phyloP scores from a whole-genome alignment of 805 yeast genomes.

The Zygoascus tannicola region DNA sequence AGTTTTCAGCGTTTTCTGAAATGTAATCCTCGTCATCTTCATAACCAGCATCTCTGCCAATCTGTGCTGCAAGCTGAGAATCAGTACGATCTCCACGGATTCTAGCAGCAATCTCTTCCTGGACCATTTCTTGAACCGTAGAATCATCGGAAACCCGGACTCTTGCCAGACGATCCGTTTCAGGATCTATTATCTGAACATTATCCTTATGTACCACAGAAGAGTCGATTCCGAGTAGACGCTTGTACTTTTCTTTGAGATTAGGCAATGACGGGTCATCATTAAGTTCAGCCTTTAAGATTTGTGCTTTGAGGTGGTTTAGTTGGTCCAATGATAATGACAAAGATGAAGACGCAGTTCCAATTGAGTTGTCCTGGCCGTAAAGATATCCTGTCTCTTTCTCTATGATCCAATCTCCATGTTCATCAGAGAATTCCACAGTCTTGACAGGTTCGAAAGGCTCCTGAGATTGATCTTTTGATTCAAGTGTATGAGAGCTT shows the following conservation, averaged over 20 bases:
- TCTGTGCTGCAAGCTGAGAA: slow-evolving; percentile 27
- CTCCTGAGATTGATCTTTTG: not conserved
- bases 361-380: not conserved
- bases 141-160: slow-evolving; percentile 2
- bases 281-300: slow-evolving; percentile 29
- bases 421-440: not conserved
- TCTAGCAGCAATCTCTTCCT: slow-evolving; percentile 29
- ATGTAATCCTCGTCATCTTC: slow-evolving; percentile 35
- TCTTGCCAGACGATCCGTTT: slow-evolving; percentile 5
- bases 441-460: not conserved
- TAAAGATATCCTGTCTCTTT: slow-evolving; percentile 10
- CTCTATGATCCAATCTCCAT: slow-evolving; percentile 13
- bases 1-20: slow-evolving; percentile 33
- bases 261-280: slow-evolving; percentile 17
- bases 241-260: slow-evolving; percentile 22
- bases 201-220: not conserved
- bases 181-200: slow-evolving; percentile 12
- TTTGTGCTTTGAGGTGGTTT: slow-evolving; percentile 28
- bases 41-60: slow-evolving; percentile 32
- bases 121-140: slow-evolving; percentile 27
- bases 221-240: slow-evolving; percentile 5
- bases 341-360: not conserved
- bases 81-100: slow-evolving; percentile 27
- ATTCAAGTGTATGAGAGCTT: not conserved
- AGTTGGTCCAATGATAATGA: slow-evolving; percentile 14